phyloP scores from a whole-genome alignment of 2,329 filamentous ascomycete species.

The Furcasterigmium furcatum region DNA sequence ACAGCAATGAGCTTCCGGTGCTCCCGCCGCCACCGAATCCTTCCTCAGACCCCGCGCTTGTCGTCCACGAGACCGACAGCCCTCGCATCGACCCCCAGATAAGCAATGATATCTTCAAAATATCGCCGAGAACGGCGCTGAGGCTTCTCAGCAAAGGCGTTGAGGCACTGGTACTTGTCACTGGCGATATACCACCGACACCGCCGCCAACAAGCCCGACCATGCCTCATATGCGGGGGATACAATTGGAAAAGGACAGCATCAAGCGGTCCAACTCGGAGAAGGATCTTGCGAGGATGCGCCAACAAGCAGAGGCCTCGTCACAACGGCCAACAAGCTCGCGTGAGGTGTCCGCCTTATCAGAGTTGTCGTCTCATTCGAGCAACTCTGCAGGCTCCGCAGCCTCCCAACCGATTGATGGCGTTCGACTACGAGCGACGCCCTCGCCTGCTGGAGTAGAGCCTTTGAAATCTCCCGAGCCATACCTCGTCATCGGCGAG shows the following conservation, averaged over 20 bases:
- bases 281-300: conserved; percentile 44
- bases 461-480: conserved; percentile 30
- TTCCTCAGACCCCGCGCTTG: conserved; percentile 31
- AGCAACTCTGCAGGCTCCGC: conserved; percentile 5
- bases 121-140: conserved; percentile 72
- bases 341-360: too few relatives aligned
- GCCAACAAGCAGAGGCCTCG: conserved; percentile 31
- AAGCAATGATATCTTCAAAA: conserved; percentile 66
- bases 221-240: conserved; percentile 62
- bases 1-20: conserved; percentile 20
- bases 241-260: conserved; percentile 60
- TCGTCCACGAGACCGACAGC: conserved; percentile 16
- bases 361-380: neutral
- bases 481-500: conserved; percentile 61
- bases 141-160: conserved; percentile 72
- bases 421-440: conserved; percentile 44
- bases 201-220: conserved; percentile 63
- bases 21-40: conserved; percentile 41
- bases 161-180: conserved; percentile 67
- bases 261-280: conserved; percentile 57
- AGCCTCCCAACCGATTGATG: conserved; percentile 43
- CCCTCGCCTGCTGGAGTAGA: conserved; percentile 15
- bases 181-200: conserved; percentile 78
- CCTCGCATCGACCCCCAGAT: conserved; percentile 22
- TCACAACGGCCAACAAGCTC: neutral